Conservation (phyloP, 164 flowering plant species). For the grape (Vitis vinifera) region DNA sequence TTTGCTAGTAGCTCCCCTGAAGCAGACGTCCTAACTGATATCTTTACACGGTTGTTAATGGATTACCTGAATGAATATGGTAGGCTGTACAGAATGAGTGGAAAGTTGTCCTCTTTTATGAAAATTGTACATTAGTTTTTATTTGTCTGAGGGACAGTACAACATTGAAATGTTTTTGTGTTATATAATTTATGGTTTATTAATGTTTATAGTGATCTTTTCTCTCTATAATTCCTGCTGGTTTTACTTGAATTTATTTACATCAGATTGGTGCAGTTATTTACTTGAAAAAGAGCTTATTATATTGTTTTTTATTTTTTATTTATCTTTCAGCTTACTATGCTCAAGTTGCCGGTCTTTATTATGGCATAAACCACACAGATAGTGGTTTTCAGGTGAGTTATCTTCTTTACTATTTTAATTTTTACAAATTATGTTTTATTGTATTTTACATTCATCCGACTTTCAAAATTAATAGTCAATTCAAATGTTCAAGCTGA, state of each 20-base stretch:
- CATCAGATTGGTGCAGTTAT: neutral
- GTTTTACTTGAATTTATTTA: too few relatives aligned
- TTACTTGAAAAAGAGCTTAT: slow-evolving; percentile 4
- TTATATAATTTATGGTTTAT: neutral
- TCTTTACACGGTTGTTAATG: slow-evolving; percentile 72
- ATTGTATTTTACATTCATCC: too few relatives aligned
- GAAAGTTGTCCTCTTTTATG: neutral
- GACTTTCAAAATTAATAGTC: too few relatives aligned
- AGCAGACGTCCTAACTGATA: slow-evolving; percentile 69
- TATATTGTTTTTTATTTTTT: neutral
- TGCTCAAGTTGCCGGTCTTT: slow-evolving; percentile 94
- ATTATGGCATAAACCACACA: slow-evolving; percentile 55
- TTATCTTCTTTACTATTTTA: slow-evolving; percentile 1
- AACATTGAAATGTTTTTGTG: too few relatives aligned
- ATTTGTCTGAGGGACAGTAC: too few relatives aligned
- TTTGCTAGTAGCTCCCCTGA: slow-evolving; percentile 72
- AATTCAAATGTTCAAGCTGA: too few relatives aligned
- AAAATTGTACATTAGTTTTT: neutral
- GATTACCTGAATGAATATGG: slow-evolving; percentile 99
- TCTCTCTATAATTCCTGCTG: neutral
- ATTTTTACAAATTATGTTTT: neutral
- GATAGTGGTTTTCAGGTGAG: slow-evolving; percentile 83
- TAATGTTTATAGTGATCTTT: neutral
- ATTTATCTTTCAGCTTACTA: slow-evolving; percentile 74
- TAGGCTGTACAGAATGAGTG: slow-evolving; percentile 30